Conservation (phyloP, 2,329 filamentous ascomycete genomes). For the Colletotrichum neosansevieriae region DNA sequence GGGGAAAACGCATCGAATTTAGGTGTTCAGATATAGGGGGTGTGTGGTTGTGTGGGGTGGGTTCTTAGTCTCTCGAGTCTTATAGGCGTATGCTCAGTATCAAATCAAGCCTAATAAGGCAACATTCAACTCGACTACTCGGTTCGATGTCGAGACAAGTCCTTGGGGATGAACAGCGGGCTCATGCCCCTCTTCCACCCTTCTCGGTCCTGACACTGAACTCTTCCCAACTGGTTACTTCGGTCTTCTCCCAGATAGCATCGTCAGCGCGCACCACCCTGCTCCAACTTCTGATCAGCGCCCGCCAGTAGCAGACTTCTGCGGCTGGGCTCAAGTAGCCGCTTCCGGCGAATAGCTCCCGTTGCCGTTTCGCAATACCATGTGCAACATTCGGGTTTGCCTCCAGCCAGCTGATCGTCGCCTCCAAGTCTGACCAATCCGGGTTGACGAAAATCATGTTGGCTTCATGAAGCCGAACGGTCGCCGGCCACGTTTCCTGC, state of each 20-base stretch:
- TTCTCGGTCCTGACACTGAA: slow-evolving; percentile 11
- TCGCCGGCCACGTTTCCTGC: slow-evolving; percentile 53
- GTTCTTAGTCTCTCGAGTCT: no score
- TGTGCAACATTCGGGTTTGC: slow-evolving; percentile 56
- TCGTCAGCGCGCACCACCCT: slow-evolving; percentile 53
- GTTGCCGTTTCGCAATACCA: slow-evolving; percentile 61
- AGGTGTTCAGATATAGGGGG: no score
- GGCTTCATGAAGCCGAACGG: slow-evolving; percentile 51
- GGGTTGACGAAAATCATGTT: slow-evolving; percentile 64
- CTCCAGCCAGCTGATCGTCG: slow-evolving; percentile 59
- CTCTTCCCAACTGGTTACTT: slow-evolving; percentile 40
- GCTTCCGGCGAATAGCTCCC: slow-evolving; percentile 54
- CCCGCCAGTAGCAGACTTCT: slow-evolving; percentile 66
- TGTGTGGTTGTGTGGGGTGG: no score
- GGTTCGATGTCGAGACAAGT: not conserved
- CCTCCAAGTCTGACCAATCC: slow-evolving; percentile 64
- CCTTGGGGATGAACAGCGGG: no score
- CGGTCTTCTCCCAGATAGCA: slow-evolving; percentile 22
- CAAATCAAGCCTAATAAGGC: no score
- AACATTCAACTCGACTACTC: not conserved
- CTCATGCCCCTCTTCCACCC: slow-evolving; percentile 1
- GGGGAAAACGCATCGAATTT: no score
- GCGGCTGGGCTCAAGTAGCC: slow-evolving; percentile 64
- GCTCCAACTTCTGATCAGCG: slow-evolving; percentile 61
- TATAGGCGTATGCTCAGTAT: no score